Conservation (phyloP, 106 monocot species). For the Dendrobium nobile region DNA sequence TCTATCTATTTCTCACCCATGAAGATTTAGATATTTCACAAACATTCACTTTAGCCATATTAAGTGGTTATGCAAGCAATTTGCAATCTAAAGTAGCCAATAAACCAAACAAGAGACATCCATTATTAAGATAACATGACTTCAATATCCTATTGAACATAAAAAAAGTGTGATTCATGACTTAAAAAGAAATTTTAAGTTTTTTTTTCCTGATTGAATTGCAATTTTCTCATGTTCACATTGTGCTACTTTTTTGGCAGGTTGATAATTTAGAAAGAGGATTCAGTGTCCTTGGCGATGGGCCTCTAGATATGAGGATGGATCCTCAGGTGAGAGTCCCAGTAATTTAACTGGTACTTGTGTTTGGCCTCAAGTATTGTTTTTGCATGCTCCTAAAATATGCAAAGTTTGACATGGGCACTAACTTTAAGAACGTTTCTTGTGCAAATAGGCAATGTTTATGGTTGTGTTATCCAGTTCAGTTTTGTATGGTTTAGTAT, state of each 20-base stretch:
- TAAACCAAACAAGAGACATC: neutral
- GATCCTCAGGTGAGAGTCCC: slow-evolving; percentile 57
- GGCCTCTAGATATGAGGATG: slow-evolving; percentile 98
- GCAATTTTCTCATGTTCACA: neutral
- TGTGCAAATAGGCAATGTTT: neutral
- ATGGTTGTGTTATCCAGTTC: neutral
- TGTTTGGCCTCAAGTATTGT: neutral
- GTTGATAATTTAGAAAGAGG: slow-evolving; percentile 68
- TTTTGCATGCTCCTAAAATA: neutral
- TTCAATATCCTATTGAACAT: neutral
- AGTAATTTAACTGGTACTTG: neutral
- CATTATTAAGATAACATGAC: neutral
- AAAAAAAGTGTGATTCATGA: neutral
- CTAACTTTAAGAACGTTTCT: neutral
- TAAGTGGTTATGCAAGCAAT: neutral
- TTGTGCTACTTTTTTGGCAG: slow-evolving; percentile 19
- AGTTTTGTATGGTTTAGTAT: neutral
- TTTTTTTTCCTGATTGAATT: slow-evolving; percentile 13
- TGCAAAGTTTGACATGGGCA: neutral
- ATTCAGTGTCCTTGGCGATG: slow-evolving; percentile 75
- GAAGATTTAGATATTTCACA: neutral
- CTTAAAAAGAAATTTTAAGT: neutral
- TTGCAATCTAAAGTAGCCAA: neutral
- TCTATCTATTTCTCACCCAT: neutral
- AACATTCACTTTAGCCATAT: neutral